phyloP scores from a whole-genome alignment of 768 basidiomycete genomes.

The Phylloporus rhodoxanthus region DNA sequence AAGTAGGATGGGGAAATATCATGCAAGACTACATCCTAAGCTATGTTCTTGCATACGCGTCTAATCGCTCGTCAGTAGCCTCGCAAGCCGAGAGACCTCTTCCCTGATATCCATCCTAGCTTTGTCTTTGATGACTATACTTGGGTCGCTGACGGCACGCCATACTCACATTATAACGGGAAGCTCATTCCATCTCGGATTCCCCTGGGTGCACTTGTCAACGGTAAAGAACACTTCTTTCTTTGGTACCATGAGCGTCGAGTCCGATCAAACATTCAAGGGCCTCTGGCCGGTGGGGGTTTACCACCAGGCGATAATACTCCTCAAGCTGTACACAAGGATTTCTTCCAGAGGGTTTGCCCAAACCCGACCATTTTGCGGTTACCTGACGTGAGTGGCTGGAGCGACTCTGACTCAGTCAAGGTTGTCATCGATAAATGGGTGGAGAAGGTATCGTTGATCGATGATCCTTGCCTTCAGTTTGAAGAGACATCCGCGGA shows the following conservation, averaged over 20 bases:
- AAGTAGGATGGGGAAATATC: constrained; percentile 34
- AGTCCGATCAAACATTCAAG: constrained; percentile 10
- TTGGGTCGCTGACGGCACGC: constrained; percentile 31
- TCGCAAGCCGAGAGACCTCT: neutral
- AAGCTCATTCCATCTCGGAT: constrained; percentile 34
- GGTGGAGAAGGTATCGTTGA: constrained; percentile 28
- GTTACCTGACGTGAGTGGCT: constrained; percentile 21
- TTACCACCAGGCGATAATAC: constrained; percentile 27
- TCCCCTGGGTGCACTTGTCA: constrained; percentile 33
- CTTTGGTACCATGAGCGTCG: neutral
- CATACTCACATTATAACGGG: constrained; percentile 32
- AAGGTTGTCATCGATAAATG: constrained; percentile 31
- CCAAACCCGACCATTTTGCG: constrained; percentile 31
- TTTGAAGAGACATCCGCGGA: constrained; percentile 21
- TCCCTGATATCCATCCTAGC: constrained; percentile 14
- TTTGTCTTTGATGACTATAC: constrained; percentile 41
- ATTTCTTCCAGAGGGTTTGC: constrained; percentile 36
- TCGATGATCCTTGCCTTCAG: constrained; percentile 36
- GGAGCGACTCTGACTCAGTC: constrained; percentile 21
- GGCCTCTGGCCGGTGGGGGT: constrained; percentile 35
- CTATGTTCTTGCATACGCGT: constrained; percentile 30
- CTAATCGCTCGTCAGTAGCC: constrained; percentile 31
- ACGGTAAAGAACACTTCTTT: constrained; percentile 19
- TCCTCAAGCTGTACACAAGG: constrained; percentile 32
- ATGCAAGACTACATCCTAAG: constrained; percentile 36